Conservation (phyloP, 306 rosid genomes). For the Prunus dulcis region DNA sequence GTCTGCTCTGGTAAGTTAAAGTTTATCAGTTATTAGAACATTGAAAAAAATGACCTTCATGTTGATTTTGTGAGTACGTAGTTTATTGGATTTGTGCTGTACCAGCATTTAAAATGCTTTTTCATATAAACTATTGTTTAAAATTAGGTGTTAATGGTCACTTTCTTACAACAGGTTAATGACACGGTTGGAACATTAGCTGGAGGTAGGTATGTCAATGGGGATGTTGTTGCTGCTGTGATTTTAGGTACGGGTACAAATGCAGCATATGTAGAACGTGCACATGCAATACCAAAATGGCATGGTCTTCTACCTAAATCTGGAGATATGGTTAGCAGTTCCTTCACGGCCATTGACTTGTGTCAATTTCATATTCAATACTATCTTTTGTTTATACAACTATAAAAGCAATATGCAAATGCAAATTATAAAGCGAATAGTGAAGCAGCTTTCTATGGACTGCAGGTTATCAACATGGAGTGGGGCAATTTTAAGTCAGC, state of each 20-base stretch:
- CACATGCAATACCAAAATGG: constrained; percentile 90
- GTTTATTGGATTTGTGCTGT: background rate
- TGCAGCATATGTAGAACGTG: constrained; percentile 91
- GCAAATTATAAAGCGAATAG: background rate
- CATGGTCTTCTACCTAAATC: constrained; percentile 79
- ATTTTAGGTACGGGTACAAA: constrained; percentile 98
- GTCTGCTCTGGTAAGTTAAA: constrained; percentile 60
- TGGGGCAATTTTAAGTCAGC: constrained; percentile 92
- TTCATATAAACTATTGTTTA: constrained; percentile 3
- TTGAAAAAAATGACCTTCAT: background rate
- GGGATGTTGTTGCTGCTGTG: constrained; percentile 75
- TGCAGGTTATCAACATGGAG: constrained; percentile 96
- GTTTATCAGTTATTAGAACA: background rate
- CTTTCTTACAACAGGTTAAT: constrained; percentile 54
- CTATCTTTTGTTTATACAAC: background rate
- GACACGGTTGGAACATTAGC: constrained; percentile 97
- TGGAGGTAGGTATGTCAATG: constrained; percentile 71
- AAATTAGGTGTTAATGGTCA: background rate
- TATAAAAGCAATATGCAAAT: background rate
- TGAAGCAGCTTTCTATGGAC: background rate
- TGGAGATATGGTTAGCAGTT: constrained; percentile 76
- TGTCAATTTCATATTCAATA: background rate
- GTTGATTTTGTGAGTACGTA: background rate
- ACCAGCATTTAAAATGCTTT: background rate
- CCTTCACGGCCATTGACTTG: constrained; percentile 1